Base-by-base conservation (phyloP, 768 basidiomycete genomes). In the Ramaria rubella region DNA sequence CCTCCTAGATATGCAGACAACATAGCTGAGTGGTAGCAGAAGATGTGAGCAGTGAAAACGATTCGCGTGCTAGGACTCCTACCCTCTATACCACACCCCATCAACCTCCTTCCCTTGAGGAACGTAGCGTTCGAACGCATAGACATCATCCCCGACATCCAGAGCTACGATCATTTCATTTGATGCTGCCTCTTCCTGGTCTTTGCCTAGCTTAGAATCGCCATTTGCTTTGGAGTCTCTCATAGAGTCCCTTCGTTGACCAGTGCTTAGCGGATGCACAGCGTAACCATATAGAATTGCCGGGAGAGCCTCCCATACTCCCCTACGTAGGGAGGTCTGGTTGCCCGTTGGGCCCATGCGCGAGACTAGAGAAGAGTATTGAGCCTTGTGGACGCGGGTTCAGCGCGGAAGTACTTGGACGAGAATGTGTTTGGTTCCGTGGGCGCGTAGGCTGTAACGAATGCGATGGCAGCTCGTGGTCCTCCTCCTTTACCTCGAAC, bases 101-200 rank as follows among this genome's bases (percentile, higher is more conserved):
- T 89, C 87, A 12, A 81, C 81, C 52, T 90, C 88, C 65, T 86
- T 88, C 57, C 74, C 78, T 50, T 75, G 75, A 11, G 87, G 85
- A 0, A 78, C 84, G 69, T 93, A 94, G 67, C 86, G 86, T 73
- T 98, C 95, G 65, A 97, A 97, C 17, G 94, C 93, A 71, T 97
- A 97, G 31, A 98, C 85, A 67, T 97, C 94, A 69, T 96, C 94
- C 46, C 95, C 95, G 27, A 97, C 87, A 63, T 96, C 94, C 55
- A 98, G 79, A 5, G 86, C 79, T 31, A 92, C 90, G 23, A 90
- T 59, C 23, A 56, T 56, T 3, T 56, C 55, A 56, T 56, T 29
- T 4, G 55, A 45, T 14, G 44, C 45, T 30, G 29, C 15, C 14
- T 56, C 55, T 17, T 45, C 55, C 24, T 48, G 29, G 2, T 56